A percentile compares a stretch with the other conserved stretches of the same genome.
Conservation (phyloP, 371 early-diverging fungal genomes). For the Mortierella sp. region DNA sequence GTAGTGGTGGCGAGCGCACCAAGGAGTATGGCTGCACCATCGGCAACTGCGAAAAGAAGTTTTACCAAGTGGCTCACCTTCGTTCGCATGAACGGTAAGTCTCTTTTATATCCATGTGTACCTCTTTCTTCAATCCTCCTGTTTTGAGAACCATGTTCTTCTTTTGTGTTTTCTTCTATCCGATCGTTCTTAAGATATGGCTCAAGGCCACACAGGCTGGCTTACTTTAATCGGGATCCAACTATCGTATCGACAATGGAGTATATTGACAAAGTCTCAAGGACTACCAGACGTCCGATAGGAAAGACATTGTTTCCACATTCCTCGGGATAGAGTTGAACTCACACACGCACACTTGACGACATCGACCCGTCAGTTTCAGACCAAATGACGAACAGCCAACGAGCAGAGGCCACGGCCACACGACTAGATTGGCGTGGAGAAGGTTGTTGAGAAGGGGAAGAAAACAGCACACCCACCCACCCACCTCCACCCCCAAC, state of each 20-base stretch:
- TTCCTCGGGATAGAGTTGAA: constrained; percentile 16
- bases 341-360: background rate
- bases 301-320: background rate
- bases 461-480: background rate
- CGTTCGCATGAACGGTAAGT: constrained; percentile 79
- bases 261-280: background rate
- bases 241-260: background rate
- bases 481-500: background rate
- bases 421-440: background rate
- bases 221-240: background rate
- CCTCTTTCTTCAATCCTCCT: background rate
- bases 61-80: constrained; percentile 84
- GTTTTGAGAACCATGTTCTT: background rate
- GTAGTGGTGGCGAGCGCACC: constrained; percentile 20
- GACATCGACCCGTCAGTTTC: background rate
- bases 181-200: constrained; percentile 8
- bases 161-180: background rate
- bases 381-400: background rate
- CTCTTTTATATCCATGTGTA: background rate
- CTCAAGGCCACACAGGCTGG: background rate
- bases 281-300: background rate
- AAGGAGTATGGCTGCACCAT: constrained; percentile 60
- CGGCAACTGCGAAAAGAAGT: constrained; percentile 75
- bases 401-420: constrained; percentile 5
- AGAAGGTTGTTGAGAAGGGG: background rate